phyloP scores from a whole-genome alignment of 2,329 filamentous ascomycete genomes.

The Chaetomiaceae sp. region DNA sequence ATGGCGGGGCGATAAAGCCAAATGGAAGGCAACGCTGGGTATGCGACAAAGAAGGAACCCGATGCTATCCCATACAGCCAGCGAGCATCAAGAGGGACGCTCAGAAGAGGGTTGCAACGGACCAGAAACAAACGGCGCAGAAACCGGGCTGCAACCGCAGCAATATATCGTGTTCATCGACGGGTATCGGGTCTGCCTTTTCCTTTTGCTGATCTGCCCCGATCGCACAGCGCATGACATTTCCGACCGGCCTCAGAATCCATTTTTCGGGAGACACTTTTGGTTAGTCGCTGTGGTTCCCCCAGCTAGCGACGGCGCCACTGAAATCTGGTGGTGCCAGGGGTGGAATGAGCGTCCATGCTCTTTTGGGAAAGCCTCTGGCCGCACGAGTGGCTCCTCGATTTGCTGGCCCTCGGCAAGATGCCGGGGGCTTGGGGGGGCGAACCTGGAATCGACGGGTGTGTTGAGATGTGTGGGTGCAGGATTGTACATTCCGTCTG shows the following conservation, averaged over 20 bases:
- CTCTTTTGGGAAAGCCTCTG: conserved; percentile 1
- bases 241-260: conserved; percentile 5
- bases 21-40: too few species aligned
- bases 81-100: too few species aligned
- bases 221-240: conserved; percentile 15
- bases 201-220: conserved; percentile 3
- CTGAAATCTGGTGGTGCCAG: conserved; percentile 12
- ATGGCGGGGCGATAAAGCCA: too few species aligned
- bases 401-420: background rate
- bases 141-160: background rate
- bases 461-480: too few species aligned
- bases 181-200: background rate
- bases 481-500: too few species aligned
- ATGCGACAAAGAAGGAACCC: too few species aligned
- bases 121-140: background rate
- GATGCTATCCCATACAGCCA: too few species aligned
- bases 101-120: background rate
- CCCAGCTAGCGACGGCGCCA: conserved; percentile 8
- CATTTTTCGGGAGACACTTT: background rate
- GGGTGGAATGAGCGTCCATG: background rate
- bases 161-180: conserved; percentile 1
- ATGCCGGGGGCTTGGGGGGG: too few species aligned
- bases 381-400: background rate
- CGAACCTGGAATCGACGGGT: too few species aligned
- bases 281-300: conserved; percentile 6